Evolutionary conservation across 805 yeast genomes (phyloP).

Genomic region (Millerozyma miso): DNA sequence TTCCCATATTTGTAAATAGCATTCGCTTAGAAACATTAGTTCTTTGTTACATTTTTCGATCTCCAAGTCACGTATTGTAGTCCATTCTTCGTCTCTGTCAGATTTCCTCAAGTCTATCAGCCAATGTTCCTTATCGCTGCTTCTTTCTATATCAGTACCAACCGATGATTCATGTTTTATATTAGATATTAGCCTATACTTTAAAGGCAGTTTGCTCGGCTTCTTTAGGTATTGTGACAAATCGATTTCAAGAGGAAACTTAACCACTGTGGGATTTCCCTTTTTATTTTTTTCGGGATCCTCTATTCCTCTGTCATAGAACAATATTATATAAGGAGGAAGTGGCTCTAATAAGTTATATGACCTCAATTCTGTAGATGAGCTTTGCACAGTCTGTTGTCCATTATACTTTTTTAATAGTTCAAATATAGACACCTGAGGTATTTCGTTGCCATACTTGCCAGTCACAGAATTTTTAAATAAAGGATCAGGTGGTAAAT

Average conservation of each 20-base stretch:
- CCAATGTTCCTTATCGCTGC: slow-evolving; percentile 39
- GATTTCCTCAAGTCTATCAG: slow-evolving; percentile 34
- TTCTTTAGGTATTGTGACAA: slow-evolving; percentile 26
- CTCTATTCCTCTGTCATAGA: slow-evolving; percentile 45
- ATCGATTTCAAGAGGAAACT: slow-evolving; percentile 45
- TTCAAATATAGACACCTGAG: slow-evolving; percentile 45
- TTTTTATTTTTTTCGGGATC: slow-evolving; percentile 1
- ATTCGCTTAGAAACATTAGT: slow-evolving; percentile 56
- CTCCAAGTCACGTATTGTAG: slow-evolving; percentile 50
- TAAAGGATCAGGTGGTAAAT: slow-evolving; percentile 41
- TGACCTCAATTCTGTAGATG: slow-evolving; percentile 29
- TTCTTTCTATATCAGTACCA: slow-evolving; percentile 13
- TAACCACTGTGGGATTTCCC: slow-evolving; percentile 52
- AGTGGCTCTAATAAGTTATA: slow-evolving; percentile 35
- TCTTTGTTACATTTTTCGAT: slow-evolving; percentile 49
- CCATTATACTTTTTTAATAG: slow-evolving; percentile 44
- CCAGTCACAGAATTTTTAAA: slow-evolving; percentile 1
- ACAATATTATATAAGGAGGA: slow-evolving; percentile 55
- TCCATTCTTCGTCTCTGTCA: slow-evolving; percentile 46
- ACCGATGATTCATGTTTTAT: slow-evolving; percentile 12
- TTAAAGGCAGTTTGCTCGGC: slow-evolving; percentile 12
- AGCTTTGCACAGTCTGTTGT: slow-evolving; percentile 21
- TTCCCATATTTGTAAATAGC: slow-evolving; percentile 68
- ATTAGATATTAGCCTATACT: slow-evolving; percentile 32
- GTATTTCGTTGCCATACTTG: slow-evolving; percentile 27